Conservation (phyloP, 148 eudicot genomes). For the Salicornia ramosissima region DNA sequence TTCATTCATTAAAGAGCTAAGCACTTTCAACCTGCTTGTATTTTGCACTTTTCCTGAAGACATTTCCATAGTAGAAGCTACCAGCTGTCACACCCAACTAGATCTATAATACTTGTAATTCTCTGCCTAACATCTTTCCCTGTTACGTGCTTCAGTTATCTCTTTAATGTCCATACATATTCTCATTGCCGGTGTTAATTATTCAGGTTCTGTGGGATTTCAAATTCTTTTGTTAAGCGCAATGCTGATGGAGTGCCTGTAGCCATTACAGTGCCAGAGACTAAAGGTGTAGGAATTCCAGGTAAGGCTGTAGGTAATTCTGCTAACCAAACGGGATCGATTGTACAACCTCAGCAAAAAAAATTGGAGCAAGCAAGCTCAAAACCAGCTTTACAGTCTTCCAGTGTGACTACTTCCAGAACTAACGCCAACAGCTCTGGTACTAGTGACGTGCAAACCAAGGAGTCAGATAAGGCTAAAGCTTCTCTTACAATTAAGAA, state of each 20-base stretch:
- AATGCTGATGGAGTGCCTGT: constrained; percentile 40
- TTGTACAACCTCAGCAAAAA: constrained; percentile 43
- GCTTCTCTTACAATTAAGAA: constrained; percentile 41
- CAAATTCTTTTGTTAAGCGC: constrained; percentile 70
- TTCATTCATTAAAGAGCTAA: no score
- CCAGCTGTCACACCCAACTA: not conserved
- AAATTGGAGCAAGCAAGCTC: constrained; percentile 50
- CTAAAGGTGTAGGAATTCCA: constrained; percentile 34
- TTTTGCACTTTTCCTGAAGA: not conserved
- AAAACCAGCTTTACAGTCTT: constrained; percentile 30
- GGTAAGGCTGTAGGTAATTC: constrained; percentile 34
- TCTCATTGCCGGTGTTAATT: not conserved
- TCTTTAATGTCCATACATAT: not conserved
- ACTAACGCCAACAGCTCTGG: constrained; percentile 30
- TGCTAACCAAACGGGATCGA: constrained; percentile 26
- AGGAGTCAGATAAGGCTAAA: constrained; percentile 48
- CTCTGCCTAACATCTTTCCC: not conserved
- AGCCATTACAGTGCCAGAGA: constrained; percentile 30
- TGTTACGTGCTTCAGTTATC: not conserved
- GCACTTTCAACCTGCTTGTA: no score
- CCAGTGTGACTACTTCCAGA: constrained; percentile 30
- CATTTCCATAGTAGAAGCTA: not conserved
- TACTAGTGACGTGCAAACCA: constrained; percentile 31
- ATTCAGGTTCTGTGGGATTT: constrained; percentile 80
- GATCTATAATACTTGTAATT: not conserved